Conservation (phyloP, 306 rosid genomes). For the Trifolium subterraneum region DNA sequence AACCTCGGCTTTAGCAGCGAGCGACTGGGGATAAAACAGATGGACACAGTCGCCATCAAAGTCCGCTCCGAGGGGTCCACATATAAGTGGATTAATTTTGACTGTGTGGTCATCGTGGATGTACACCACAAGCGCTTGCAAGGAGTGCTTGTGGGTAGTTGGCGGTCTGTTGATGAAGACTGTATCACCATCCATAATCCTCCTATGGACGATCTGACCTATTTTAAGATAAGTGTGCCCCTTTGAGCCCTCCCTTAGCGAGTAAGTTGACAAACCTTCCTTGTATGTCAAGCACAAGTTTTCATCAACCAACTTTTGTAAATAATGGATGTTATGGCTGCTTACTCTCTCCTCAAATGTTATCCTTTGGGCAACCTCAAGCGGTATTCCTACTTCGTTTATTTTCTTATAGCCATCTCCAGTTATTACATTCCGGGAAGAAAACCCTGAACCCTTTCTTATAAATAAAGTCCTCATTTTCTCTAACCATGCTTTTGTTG, state of each 20-base stretch:
- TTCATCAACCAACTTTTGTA: slow-evolving; percentile 84
- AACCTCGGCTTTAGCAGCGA: slow-evolving; percentile 92
- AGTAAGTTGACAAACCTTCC: slow-evolving; percentile 81
- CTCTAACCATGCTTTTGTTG: slow-evolving; percentile 93
- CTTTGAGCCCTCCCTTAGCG: slow-evolving; percentile 89
- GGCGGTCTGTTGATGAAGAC: slow-evolving; percentile 95
- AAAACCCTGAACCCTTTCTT: slow-evolving; percentile 96
- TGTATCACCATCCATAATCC: slow-evolving; percentile 94
- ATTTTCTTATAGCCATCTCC: slow-evolving; percentile 87
- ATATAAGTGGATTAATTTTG: slow-evolving; percentile 90
- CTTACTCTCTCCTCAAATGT: slow-evolving; percentile 93
- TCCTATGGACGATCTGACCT: slow-evolving; percentile 86
- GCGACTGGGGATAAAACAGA: slow-evolving; percentile 90
- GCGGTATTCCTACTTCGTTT: slow-evolving; percentile 85
- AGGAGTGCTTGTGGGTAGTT: slow-evolving; percentile 90
- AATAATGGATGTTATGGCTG: slow-evolving; percentile 60
- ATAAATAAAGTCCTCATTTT: slow-evolving; percentile 89
- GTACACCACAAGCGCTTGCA: slow-evolving; percentile 87
- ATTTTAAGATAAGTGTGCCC: slow-evolving; percentile 75
- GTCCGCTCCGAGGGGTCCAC: slow-evolving; percentile 95
- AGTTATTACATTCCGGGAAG: slow-evolving; percentile 92
- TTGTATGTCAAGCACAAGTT: slow-evolving; percentile 72
- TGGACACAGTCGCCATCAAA: slow-evolving; percentile 97
- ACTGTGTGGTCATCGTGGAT: slow-evolving; percentile 89
- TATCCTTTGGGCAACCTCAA: slow-evolving; percentile 80